Evolutionary conservation across 495 filamentous ascomycete genomes (phyloP).

Genomic region (Talaromyces stipitatus): DNA sequence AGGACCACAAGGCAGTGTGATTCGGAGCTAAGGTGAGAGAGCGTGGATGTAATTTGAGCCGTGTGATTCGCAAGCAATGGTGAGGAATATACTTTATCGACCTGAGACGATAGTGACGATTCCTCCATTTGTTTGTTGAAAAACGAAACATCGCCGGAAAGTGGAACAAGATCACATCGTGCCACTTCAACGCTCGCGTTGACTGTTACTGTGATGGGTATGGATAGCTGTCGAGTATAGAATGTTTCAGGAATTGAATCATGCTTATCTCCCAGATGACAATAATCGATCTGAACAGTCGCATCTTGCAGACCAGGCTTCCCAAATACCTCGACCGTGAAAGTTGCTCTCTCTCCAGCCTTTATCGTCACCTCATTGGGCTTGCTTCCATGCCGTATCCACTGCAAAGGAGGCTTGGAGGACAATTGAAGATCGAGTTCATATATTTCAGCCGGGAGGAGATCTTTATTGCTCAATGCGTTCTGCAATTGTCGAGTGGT

Average conservation of each 20-base stretch:
- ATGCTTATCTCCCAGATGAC: slow-evolving; percentile 54
- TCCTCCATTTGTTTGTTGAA: slow-evolving; percentile 18
- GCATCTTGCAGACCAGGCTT: slow-evolving; percentile 78
- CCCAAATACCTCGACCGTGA: slow-evolving; percentile 78
- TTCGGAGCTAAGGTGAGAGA: slow-evolving; percentile 32
- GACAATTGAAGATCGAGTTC: slow-evolving; percentile 74
- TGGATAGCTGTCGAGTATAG: slow-evolving; percentile 73
- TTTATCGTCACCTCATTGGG: slow-evolving; percentile 48
- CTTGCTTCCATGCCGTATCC: slow-evolving; percentile 46
- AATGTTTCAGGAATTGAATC: slow-evolving; percentile 63
- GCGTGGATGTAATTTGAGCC: slow-evolving; percentile 30
- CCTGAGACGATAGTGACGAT: not conserved
- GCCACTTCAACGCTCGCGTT: slow-evolving; percentile 80
- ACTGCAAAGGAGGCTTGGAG: slow-evolving; percentile 64
- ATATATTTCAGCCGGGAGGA: slow-evolving; percentile 69
- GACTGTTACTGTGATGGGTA: slow-evolving; percentile 81
- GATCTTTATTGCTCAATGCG: slow-evolving; percentile 65
- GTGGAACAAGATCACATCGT: slow-evolving; percentile 69
- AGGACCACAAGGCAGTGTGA: slow-evolving; percentile 67
- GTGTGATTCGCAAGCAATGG: slow-evolving; percentile 10
- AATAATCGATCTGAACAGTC: slow-evolving; percentile 78
- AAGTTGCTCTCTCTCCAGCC: slow-evolving; percentile 60
- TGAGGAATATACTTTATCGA: not conserved
- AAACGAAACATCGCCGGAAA: slow-evolving; percentile 52
- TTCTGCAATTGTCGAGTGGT: slow-evolving; percentile 68